Evolutionary conservation across 1,284 basidiomycete genomes (phyloP).

Genomic region (Tilletia indica): DNA sequence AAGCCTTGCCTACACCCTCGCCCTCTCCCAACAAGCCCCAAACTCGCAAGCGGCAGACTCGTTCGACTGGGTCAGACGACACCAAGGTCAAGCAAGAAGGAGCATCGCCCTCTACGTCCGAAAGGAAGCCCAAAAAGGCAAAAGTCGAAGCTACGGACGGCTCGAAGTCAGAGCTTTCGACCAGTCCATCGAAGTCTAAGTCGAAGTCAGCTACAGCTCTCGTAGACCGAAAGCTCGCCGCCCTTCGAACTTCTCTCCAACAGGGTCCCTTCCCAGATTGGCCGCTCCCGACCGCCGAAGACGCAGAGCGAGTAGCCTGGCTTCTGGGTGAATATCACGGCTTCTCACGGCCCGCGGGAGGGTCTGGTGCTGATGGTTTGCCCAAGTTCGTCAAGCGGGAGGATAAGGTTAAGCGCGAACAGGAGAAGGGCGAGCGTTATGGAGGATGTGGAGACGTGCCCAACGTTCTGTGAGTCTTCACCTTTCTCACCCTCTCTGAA

Average conservation of each 20-base stretch:
- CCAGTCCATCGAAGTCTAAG: slow-evolving; percentile 7
- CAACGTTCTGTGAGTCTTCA: slow-evolving; percentile 19
- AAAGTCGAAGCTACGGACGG: slow-evolving; percentile 9
- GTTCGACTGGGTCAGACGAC: background rate
- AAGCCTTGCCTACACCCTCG: background rate
- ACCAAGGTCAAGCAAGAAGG: background rate
- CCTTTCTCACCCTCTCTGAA: background rate
- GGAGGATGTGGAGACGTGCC: slow-evolving; percentile 43
- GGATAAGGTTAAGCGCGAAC: slow-evolving; percentile 10
- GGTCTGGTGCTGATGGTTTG: slow-evolving; percentile 18
- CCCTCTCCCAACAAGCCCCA: slow-evolving; percentile 9
- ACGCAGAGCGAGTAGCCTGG: slow-evolving; percentile 43
- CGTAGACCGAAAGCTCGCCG: slow-evolving; percentile 36
- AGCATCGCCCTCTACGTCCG: background rate
- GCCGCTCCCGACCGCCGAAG: slow-evolving; percentile 34
- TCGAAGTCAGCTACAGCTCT: background rate
- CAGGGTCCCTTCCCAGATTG: slow-evolving; percentile 40
- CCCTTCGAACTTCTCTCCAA: slow-evolving; percentile 32
- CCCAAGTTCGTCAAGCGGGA: slow-evolving; percentile 18
- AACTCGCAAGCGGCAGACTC: background rate
- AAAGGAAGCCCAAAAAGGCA: slow-evolving; percentile 25
- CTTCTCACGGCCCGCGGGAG: slow-evolving; percentile 27
- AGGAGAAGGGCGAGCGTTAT: slow-evolving; percentile 30
- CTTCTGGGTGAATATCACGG: slow-evolving; percentile 44
- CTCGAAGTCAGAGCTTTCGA: background rate